phyloP scores from a whole-genome alignment of 1,284 basidiomycete genomes.

The Crucibulum cyathiforme region DNA sequence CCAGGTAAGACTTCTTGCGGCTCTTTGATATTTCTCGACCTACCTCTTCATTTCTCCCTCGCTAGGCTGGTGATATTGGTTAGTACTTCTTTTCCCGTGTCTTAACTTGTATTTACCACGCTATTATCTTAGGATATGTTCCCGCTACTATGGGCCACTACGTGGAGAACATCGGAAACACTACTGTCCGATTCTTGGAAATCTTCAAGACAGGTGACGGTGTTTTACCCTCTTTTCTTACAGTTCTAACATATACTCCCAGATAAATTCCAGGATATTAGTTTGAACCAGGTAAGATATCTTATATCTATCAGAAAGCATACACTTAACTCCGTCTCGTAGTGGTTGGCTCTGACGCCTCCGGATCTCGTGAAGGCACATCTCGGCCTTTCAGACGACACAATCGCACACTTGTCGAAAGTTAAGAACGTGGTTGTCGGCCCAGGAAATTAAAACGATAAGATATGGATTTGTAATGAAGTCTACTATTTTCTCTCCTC shows the following conservation, averaged over 20 bases:
- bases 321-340: conserved; percentile 20
- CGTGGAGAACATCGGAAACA: conserved; percentile 72
- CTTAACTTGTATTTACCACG: not conserved
- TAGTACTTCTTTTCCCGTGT: not conserved
- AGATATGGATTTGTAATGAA: not conserved
- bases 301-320: not conserved
- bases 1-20: conserved; percentile 44
- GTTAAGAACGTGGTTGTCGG: conserved; percentile 18
- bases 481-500: too few relatives aligned
- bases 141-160: conserved; percentile 66
- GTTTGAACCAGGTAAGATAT: conserved; percentile 6
- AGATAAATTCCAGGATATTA: conserved; percentile 5
- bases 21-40: conserved; percentile 20
- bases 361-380: conserved; percentile 61
- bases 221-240: not conserved
- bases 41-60: not conserved
- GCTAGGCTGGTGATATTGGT: conserved; percentile 63
- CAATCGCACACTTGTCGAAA: conserved; percentile 45
- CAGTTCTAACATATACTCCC: not conserved
- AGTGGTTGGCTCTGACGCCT: conserved; percentile 65
- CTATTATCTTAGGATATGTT: conserved; percentile 39
- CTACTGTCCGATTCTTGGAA: conserved; percentile 64
- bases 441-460: not conserved
- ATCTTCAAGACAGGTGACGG: conserved; percentile 60
- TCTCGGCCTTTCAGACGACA: conserved; percentile 51